Percentiles rank a stretch among this genome's conserved stretches.
phyloP scores from a whole-genome alignment of 2,329 filamentous ascomycete species.

The Fusarium protoensiforme region DNA sequence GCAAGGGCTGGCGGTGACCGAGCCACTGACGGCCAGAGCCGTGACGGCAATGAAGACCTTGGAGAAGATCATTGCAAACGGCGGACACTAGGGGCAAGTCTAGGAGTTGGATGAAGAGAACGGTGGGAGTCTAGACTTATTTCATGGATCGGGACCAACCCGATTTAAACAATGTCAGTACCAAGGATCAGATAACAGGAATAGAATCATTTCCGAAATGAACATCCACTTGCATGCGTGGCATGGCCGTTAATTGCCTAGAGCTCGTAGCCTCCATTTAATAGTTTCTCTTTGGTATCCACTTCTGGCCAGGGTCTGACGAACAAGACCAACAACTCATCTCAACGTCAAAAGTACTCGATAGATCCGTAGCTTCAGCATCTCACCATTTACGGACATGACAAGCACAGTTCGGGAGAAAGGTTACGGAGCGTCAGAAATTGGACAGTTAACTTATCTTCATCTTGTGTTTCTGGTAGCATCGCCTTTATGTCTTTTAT shows the following conservation, averaged over 20 bases:
- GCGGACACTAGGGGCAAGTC: neutral
- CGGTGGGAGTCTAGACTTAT: neutral
- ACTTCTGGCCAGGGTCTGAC: neutral
- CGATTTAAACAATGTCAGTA: neutral
- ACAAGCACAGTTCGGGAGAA: neutral
- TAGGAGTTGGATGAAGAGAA: neutral
- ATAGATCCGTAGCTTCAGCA: neutral
- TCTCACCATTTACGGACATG: neutral
- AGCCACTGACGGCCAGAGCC: neutral
- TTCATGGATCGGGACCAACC: neutral
- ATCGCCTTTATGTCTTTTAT: neutral
- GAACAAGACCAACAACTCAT: neutral
- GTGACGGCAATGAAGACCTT: neutral
- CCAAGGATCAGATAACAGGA: neutral
- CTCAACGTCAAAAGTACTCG: neutral
- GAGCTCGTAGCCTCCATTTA: neutral
- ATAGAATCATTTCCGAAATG: neutral
- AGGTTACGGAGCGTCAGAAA: no score
- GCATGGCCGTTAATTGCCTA: neutral
- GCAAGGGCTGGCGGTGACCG: neutral
- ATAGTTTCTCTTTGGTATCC: neutral
- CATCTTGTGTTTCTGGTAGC: neutral
- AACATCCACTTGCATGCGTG: neutral
- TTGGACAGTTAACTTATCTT: neutral
- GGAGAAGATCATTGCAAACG: neutral